Evolutionary conservation across 2,329 filamentous ascomycete species (phyloP).

Genomic region (Verruconis gallopava): DNA sequence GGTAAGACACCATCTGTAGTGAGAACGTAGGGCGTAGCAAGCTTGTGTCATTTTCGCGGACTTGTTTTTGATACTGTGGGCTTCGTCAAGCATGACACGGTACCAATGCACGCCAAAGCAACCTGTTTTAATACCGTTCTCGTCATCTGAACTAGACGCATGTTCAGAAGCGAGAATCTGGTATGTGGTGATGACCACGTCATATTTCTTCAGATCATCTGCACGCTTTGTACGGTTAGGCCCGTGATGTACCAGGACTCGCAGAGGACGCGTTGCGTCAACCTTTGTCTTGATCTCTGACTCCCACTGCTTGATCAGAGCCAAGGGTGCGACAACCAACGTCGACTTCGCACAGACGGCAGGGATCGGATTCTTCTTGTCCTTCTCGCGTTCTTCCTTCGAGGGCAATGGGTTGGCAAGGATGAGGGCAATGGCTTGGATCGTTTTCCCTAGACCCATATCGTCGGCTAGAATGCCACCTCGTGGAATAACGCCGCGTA

Average conservation of each 20-base stretch:
- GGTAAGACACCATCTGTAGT: slow-evolving; percentile 92
- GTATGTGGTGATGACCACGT: slow-evolving; percentile 95
- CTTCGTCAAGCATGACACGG: slow-evolving; percentile 87
- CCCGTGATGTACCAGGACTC: slow-evolving; percentile 84
- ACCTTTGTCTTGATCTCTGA: slow-evolving; percentile 80
- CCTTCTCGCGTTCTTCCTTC: slow-evolving; percentile 30
- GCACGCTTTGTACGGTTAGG: slow-evolving; percentile 68
- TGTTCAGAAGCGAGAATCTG: slow-evolving; percentile 91
- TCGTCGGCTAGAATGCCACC: slow-evolving; percentile 94
- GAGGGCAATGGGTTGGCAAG: slow-evolving; percentile 62
- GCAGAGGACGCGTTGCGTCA: slow-evolving; percentile 52
- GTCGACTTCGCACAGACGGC: slow-evolving; percentile 63
- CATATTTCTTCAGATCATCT: slow-evolving; percentile 67
- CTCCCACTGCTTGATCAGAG: slow-evolving; percentile 96
- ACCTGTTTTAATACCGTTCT: slow-evolving; percentile 55
- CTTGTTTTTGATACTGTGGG: slow-evolving; percentile 96
- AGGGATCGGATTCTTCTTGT: slow-evolving; percentile 52
- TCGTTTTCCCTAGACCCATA: slow-evolving; percentile 93
- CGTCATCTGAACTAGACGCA: slow-evolving; percentile 50
- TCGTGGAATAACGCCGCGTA: slow-evolving; percentile 64
- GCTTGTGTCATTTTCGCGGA: slow-evolving; percentile 93
- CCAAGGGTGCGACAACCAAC: slow-evolving; percentile 81
- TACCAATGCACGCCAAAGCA: slow-evolving; percentile 94
- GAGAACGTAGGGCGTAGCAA: slow-evolving; percentile 68
- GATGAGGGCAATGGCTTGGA: slow-evolving; percentile 84